These are phyloP conservation scores for Colletotrichum navitas DNA, from an alignment of 2,329 filamentous ascomycete species.

Conservation along the genomic window DNA sequence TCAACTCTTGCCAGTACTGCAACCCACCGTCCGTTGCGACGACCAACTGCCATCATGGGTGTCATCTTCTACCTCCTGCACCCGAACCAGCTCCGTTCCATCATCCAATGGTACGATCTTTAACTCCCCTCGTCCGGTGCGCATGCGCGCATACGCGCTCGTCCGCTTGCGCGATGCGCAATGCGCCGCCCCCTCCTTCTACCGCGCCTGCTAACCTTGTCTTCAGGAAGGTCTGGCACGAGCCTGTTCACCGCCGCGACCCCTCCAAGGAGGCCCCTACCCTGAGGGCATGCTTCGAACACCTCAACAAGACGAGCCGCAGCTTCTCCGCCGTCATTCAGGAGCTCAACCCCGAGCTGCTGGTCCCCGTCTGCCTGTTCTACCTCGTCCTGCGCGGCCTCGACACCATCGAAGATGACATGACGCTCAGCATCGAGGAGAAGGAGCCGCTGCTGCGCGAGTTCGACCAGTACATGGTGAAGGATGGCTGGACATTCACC, in stretches of 20 bases:
- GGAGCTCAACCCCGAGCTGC: constrained; percentile 93
- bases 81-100: constrained; percentile 81
- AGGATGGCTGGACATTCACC: constrained; percentile 91
- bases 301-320: constrained; percentile 88
- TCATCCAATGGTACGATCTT: constrained; percentile 84
- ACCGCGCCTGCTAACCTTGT: constrained; percentile 22
- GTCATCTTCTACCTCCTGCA: constrained; percentile 81
- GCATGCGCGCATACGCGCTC: neutral
- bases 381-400: constrained; percentile 92
- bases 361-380: constrained; percentile 90
- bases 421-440: constrained; percentile 83
- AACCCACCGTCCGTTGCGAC: constrained; percentile 25
- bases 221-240: constrained; percentile 93
- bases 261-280: constrained; percentile 79
- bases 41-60: constrained; percentile 62
- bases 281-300: constrained; percentile 86
- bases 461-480: constrained; percentile 82
- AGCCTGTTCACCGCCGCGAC: constrained; percentile 88
- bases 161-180: neutral
- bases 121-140: neutral
- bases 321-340: constrained; percentile 95
- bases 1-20: neutral
- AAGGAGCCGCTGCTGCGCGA: constrained; percentile 89
- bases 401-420: constrained; percentile 99
- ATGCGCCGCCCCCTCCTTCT: neutral